Conservation (phyloP, 192 early-diverging fungal species). For the Polychytrium aggregatum region DNA sequence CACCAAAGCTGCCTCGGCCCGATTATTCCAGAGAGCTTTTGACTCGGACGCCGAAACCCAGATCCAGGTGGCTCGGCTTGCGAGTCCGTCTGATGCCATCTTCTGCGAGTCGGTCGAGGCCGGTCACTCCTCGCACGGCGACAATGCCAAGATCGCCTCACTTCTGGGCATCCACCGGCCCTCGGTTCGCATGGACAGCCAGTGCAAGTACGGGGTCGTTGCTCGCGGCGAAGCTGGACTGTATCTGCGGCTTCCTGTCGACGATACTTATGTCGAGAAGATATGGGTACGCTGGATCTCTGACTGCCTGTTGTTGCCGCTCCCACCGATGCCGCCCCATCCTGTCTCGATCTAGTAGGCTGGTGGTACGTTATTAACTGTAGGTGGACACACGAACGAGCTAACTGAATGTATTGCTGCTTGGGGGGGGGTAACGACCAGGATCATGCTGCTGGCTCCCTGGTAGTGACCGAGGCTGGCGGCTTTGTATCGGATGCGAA, state of each 20-base stretch:
- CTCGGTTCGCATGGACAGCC: constrained; percentile 89
- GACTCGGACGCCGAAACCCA: constrained; percentile 50
- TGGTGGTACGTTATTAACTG: no score
- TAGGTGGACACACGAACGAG: no score
- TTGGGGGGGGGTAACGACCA: no score
- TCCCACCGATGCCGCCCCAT: no score
- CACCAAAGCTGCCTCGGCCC: no score
- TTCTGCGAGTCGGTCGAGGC: constrained; percentile 96
- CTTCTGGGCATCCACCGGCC: constrained; percentile 64
- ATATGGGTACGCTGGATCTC: no score
- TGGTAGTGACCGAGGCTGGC: constrained; percentile 85
- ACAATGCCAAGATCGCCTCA: constrained; percentile 59
- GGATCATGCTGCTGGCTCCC: constrained; percentile 90
- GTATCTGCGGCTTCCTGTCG: constrained; percentile 78
- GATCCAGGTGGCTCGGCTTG: constrained; percentile 48
- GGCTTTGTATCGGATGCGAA: constrained; percentile 75
- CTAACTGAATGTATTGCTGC: no score
- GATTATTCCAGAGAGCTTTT: no score
- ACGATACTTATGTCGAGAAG: constrained; percentile 81
- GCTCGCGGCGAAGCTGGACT: constrained; percentile 89
- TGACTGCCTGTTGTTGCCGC: no score
- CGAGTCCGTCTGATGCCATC: constrained; percentile 42
- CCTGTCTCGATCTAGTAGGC: no score
- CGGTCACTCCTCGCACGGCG: constrained; percentile 78
- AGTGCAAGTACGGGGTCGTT: constrained; percentile 92